phyloP scores from a whole-genome alignment of 1,139 yeast genomes.

The Zhuliangozyma parablackwelliae region DNA sequence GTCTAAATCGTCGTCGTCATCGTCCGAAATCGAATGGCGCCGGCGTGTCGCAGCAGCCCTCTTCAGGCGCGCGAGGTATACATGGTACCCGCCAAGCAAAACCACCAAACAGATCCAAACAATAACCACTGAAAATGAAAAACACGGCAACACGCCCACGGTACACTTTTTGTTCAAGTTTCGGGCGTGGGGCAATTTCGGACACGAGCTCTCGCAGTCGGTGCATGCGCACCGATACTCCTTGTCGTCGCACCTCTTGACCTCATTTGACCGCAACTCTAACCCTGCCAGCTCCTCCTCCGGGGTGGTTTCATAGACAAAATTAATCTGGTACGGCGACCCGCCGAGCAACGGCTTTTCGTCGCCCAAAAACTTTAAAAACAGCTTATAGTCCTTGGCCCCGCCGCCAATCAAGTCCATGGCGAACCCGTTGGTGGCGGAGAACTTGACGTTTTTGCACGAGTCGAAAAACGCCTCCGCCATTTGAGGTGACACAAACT shows the following conservation, averaged over 20 bases:
- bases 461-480: conserved; percentile 73
- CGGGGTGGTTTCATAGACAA: conserved; percentile 40
- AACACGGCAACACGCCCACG: conserved; percentile 67
- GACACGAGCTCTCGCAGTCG: conserved; percentile 83
- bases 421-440: conserved; percentile 93
- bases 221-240: conserved; percentile 84
- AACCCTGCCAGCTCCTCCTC: conserved; percentile 18
- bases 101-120: conserved; percentile 40
- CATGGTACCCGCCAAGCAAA: conserved; percentile 35
- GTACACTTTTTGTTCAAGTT: conserved; percentile 39
- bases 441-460: conserved; percentile 84
- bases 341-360: conserved; percentile 93
- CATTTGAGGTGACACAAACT: conserved; percentile 53
- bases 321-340: conserved; percentile 91
- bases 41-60: conserved; percentile 3
- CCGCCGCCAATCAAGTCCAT: conserved; percentile 98
- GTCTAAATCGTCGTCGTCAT: conserved; percentile 16
- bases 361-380: conserved; percentile 86
- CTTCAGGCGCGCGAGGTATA: conserved; percentile 22
- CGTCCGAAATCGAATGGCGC: conserved; percentile 7
- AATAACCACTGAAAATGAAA: conserved; percentile 57
- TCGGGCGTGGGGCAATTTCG: conserved; percentile 48
- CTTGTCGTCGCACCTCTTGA: conserved; percentile 57
- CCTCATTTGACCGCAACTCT: conserved; percentile 23
- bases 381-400: conserved; percentile 66